Base-by-base conservation (phyloP, 2,329 filamentous ascomycete genomes). In the Ophiosphaerella korrae region DNA sequence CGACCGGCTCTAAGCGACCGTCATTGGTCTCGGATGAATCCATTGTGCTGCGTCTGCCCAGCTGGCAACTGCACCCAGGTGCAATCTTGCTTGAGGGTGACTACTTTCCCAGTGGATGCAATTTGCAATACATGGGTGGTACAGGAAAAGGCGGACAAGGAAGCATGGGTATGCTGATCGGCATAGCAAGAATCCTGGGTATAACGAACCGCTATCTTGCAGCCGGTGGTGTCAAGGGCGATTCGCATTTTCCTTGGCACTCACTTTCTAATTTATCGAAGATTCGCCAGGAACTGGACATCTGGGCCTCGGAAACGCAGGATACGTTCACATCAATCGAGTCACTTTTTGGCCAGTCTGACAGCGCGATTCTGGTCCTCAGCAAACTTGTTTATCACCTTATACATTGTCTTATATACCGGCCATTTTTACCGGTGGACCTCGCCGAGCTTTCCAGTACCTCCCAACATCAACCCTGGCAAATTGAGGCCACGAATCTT, bases 161-260 rank as follows among this genome's bases (percentile, higher is more conserved):
- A 18, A 88, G 88, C 67, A 88, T 83, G 49, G 88, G 88, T 6
- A 88, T 95, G 83, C 81, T 96, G 26, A 90, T 95, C 59, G 90
- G 94, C 64, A 92, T 95, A 55, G 86, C 86, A 24, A 86, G 90
- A 31, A 90, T 95, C 39, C 80, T 96, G 6, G 90, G 91, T 31
- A 87, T 88, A 52, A 93, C 90, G 1, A 94, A 92, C 65, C 84
- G 87, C 52, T 96, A 96, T 71, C 80, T 95, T 42, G 89, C 90
- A 7, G 88, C 89, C 2, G 91, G 90, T 6, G 91, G 91, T 31
- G 89, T 94, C 48, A 94, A 93, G 74, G 90, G 90, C 26, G 90
- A 95, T 67, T 92, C 90, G 0, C 90, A 95, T 71, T 95, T 95
- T 58, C 91, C 91, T 8, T 96, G 91, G 91, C 90, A 95, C 68